Conservation (phyloP, 2,329 filamentous ascomycete species). For the Penicillium aurantiogriseum region DNA sequence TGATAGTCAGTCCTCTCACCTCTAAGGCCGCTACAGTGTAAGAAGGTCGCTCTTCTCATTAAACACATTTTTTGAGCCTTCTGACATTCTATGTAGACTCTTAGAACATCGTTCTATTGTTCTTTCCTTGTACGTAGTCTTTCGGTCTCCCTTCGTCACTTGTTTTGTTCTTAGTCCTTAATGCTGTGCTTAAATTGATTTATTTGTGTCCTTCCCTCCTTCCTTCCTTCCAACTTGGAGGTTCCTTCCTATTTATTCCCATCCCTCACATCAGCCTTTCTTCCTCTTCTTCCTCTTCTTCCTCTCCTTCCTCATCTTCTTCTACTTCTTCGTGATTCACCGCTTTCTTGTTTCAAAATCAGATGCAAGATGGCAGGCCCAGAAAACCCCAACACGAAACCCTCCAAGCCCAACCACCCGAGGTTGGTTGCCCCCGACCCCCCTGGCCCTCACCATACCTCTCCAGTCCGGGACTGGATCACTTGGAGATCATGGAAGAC, state of each 20-base stretch:
- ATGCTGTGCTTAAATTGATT: no score
- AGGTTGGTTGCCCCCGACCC: not conserved
- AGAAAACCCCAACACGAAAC: not conserved
- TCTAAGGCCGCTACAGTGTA: no score
- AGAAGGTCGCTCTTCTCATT: no score
- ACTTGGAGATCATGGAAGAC: conserved; percentile 44
- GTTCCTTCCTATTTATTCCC: not conserved
- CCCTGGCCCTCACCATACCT: not conserved
- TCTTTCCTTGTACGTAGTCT: not conserved
- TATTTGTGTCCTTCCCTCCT: not conserved
- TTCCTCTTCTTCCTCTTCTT: not conserved
- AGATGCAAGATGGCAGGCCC: not conserved
- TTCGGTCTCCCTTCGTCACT: not conserved
- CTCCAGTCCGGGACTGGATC: conserved; percentile 6
- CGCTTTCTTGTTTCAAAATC: not conserved
- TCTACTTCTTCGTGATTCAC: not conserved
- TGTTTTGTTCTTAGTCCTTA: not conserved
- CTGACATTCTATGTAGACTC: not conserved
- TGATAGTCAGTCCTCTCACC: not conserved
- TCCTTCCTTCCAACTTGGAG: not conserved
- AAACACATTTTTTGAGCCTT: not conserved
- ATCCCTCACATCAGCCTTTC: not conserved
- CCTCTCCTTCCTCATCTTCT: not conserved
- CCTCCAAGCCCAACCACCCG: not conserved
- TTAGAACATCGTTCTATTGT: not conserved